phyloP scores from a whole-genome alignment of 1,284 basidiomycete genomes.

The Naganishia albida region DNA sequence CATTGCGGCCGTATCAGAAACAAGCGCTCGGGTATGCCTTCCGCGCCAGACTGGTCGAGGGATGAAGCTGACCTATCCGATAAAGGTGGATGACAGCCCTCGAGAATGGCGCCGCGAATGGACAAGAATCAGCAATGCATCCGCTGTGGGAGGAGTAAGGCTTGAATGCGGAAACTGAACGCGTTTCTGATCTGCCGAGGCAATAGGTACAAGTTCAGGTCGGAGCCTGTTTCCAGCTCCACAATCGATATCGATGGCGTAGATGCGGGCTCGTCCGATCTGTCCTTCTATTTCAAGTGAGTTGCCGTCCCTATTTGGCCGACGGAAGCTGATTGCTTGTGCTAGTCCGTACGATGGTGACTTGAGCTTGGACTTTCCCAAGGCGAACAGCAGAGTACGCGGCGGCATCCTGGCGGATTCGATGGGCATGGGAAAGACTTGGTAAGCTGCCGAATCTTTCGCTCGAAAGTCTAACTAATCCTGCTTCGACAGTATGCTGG shows the following conservation, averaged over 20 bases:
- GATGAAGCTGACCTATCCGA: constrained; percentile 13
- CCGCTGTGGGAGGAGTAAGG: constrained; percentile 91
- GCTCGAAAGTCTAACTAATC: not conserved
- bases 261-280: constrained; percentile 1
- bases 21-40: constrained; percentile 74
- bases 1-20: constrained; percentile 85
- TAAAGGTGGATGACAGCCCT: constrained; percentile 88
- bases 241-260: constrained; percentile 48
- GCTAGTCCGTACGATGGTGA: constrained; percentile 91
- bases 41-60: not conserved
- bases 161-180: not conserved
- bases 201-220: constrained; percentile 49
- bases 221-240: constrained; percentile 39
- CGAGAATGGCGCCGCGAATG: constrained; percentile 70
- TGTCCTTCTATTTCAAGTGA: constrained; percentile 67
- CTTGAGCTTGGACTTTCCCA: constrained; percentile 82
- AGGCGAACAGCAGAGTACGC: constrained; percentile 71
- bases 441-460: constrained; percentile 22
- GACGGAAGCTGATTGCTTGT: constrained; percentile 33
- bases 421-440: constrained; percentile 86
- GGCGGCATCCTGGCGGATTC: constrained; percentile 60
- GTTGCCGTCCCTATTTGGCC: constrained; percentile 6
- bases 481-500: constrained; percentile 70
- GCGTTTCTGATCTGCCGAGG: not conserved
- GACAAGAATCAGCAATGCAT: constrained; percentile 78